Evolutionary conservation across 1,139 yeast species (phyloP), one percentile per base, ranked within the genome.

Genomic region (Saccharomyces hybrid): DNA sequence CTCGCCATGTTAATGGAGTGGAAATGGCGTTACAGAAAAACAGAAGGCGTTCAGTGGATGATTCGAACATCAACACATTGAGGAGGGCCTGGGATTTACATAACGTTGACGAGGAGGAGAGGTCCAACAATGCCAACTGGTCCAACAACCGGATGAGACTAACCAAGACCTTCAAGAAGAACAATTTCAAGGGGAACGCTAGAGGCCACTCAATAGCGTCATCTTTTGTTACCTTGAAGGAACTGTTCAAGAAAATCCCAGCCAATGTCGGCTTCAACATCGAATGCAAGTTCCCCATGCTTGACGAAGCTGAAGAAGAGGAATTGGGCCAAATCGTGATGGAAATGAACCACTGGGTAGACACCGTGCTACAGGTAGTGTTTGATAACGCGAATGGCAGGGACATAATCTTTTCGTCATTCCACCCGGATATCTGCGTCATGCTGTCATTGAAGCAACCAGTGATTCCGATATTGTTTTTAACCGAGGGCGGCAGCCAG

Each of bases 201-300:
- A 79, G 98, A 57, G 99, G 99, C 0, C 78, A 84, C 54, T 84
- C 95, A 0, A 89, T 93, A 67, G 97, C 97, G 13, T 88, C 97
- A 0, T 86, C 88, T 38, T 93, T 93, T 70, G 96, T 91, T 4
- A 90, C 98, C 0, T 76, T 93, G 59, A 86, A 82, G 62, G 97
- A 91, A 61, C 78, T 90, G 52, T 89, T 93, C 74, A 79, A 80
- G 65, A 88, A 88, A 60, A 74, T 93, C 27, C 98, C 98, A 0
- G 75, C 78, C 55, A 80, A 79, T 58, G 95, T 91, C 25, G 99
- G 99, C 0, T 91, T 93, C 74, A 93, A 93, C 67, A 89, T 93
- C 58, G 99, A 93, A 70, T 83, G 95, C 71, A 93, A 90, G 68
- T 93, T 90, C 67, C 98, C 99, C 3, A 88, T 93, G 96, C 77